These are phyloP conservation scores for Exophiala alcalophila DNA, from an alignment of 2,329 filamentous ascomycete species.

Conservation along the genomic window DNA sequence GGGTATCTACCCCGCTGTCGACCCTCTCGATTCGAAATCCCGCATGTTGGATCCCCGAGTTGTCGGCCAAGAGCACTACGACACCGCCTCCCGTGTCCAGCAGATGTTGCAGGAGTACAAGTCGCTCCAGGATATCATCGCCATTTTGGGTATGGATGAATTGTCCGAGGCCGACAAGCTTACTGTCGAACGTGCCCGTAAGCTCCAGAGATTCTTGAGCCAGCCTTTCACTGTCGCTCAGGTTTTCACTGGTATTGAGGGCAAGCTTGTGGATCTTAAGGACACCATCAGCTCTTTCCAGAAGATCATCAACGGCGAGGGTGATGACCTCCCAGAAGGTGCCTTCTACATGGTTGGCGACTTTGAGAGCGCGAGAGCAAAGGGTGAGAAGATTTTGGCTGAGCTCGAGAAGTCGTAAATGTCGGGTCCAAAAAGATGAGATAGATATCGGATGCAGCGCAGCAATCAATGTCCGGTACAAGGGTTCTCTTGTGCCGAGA, in stretches of 20 bases:
- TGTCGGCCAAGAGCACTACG: constrained; percentile 96
- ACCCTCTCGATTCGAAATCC: constrained; percentile 98
- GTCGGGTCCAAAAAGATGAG: constrained; percentile 13
- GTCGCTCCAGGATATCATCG: constrained; percentile 99
- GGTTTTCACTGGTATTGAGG: constrained; percentile 78
- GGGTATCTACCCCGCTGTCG: constrained; percentile 99
- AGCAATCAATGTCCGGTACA: neutral
- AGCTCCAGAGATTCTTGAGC: constrained; percentile 99
- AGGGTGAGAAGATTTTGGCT: constrained; percentile 99
- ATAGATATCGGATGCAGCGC: constrained; percentile 6
- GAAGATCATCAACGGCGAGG: constrained; percentile 91
- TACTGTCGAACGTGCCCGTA: constrained; percentile 99
- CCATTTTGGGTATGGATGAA: constrained; percentile 99
- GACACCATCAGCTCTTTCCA: constrained; percentile 98
- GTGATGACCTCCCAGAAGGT: constrained; percentile 91
- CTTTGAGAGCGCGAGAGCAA: constrained; percentile 84
- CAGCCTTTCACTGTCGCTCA: constrained; percentile 94
- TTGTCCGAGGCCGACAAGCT: constrained; percentile 99
- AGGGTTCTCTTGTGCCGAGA: too few relatives aligned
- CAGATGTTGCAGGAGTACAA: constrained; percentile 99
- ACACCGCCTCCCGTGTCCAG: constrained; percentile 90
- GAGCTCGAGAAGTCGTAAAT: constrained; percentile 69
- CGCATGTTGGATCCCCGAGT: constrained; percentile 99
- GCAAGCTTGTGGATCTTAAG: constrained; percentile 95
- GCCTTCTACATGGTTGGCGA: constrained; percentile 98